Evolutionary conservation across 495 filamentous ascomycete genomes (phyloP).

Genomic region (Trichocladium uniseriatum): DNA sequence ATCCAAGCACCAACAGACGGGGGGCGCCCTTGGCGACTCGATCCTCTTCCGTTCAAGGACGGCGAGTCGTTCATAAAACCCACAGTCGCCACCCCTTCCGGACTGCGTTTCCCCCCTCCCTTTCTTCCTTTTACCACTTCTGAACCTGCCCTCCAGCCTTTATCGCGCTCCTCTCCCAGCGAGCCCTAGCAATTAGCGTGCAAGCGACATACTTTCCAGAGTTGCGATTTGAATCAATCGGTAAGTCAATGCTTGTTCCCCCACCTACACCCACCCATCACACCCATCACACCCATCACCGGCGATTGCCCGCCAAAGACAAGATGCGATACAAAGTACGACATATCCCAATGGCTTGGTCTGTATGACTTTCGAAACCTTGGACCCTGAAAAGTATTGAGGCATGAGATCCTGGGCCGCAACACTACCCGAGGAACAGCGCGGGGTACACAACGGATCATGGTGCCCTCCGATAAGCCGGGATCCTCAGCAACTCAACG

Average conservation of each 20-base stretch:
- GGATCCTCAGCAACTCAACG: too few relatives aligned
- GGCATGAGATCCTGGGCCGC: too few relatives aligned
- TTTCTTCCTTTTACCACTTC: constrained; percentile 19
- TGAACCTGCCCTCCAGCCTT: constrained; percentile 6
- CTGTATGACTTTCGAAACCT: background rate
- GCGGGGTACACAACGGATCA: too few relatives aligned
- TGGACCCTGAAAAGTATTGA: too few relatives aligned
- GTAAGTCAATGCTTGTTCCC: constrained; percentile 17
- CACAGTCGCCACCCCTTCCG: constrained; percentile 13
- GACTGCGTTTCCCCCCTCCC: constrained; percentile 5
- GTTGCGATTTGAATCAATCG: constrained; percentile 17
- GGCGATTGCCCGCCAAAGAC: constrained; percentile 6
- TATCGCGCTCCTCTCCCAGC: constrained; percentile 11
- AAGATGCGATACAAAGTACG: constrained; percentile 8
- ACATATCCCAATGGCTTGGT: constrained; percentile 1
- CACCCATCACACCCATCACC: too few relatives aligned
- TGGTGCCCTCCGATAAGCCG: too few relatives aligned
- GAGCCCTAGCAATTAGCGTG: constrained; percentile 9
- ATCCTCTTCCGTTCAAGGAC: background rate
- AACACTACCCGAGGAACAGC: too few relatives aligned
- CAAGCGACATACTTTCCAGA: constrained; percentile 10
- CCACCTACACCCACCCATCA: background rate
- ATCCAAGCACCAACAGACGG: constrained; percentile 13
- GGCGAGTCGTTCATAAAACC: constrained; percentile 19
- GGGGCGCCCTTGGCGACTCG: constrained; percentile 9